phyloP scores from a whole-genome alignment of 106 monocot genomes.

The Amphibolis antarctica region DNA sequence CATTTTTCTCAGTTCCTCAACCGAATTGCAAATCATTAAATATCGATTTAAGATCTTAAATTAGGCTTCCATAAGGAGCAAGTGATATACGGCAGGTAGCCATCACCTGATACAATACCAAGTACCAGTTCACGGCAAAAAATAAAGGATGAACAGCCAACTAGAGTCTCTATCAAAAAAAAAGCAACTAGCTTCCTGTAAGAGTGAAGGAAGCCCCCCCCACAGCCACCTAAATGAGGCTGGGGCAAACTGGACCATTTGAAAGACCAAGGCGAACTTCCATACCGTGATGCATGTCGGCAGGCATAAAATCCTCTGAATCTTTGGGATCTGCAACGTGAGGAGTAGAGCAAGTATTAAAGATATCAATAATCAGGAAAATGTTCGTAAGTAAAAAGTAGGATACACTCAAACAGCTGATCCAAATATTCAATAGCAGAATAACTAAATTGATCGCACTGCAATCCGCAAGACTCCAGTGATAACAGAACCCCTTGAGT shows the following conservation, averaged over 20 bases:
- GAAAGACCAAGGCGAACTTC: slow-evolving; percentile 76
- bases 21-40: no score
- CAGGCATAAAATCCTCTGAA: slow-evolving; percentile 48
- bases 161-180: no score
- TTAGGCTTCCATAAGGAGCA: background rate
- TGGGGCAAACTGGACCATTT: slow-evolving; percentile 59
- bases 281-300: slow-evolving; percentile 71
- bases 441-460: no score
- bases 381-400: background rate
- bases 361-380: background rate
- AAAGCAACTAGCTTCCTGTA: no score
- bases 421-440: background rate
- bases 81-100: background rate
- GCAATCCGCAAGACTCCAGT: no score
- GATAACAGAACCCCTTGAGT: no score
- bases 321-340: slow-evolving; percentile 61
- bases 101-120: background rate
- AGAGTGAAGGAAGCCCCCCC: background rate
- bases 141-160: background rate
- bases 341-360: background rate
- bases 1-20: no score
- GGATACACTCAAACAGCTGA: background rate
- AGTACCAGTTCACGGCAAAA: background rate
- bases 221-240: background rate
- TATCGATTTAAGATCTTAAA: background rate